Base-by-base conservation (phyloP, 192 early-diverging fungal genomes). In the Backusella mclennaniae region DNA sequence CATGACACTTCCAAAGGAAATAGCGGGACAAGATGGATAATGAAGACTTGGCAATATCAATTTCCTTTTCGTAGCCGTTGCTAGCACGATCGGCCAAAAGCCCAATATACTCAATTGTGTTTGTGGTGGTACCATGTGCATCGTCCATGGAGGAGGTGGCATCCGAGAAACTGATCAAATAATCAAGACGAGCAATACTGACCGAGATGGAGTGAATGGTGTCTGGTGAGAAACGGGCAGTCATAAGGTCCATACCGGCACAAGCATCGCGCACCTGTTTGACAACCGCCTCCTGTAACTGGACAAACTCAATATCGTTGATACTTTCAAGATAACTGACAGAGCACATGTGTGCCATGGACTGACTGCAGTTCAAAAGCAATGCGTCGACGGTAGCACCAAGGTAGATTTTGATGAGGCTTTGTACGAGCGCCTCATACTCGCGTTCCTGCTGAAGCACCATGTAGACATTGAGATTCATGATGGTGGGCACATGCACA, bases 401-500 rank as follows among this genome's bases (percentile, higher is more conserved):
- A 41, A 83, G 74, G 69, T 83, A 89, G 19, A 86, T 73, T 52
- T 83, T 83, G 68, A 82, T 77, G 11, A 87, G 74, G 36, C 83
- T 79, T 17, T 87, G 82, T 6, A 89, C 73, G 33, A 89, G 53
- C 23, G 79, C 79, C 44, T 87, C 84, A 44, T 82, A 89, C 31
- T 85, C 80, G 79, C 82, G 70, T 71, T 76, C 42, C 77, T 84
- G 81, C 8, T 85, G 84, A 42, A 87, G 67, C 23, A 87, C 86
- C 9, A 80, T 44, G 67, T 89, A 89, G 2, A 85, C 79, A 6
- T 77, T 77, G 68, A 89, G 36, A 39, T 85, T 85, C 68, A 89
- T 83, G 9, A 87, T 68, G 9, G 78, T 81, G 21, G 85, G 85
- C 14, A 87, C 80, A 46, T 73, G 75, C 1, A 86, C 77, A 6